These are phyloP conservation scores for Phytopythium helicoides DNA, from an alignment of 352 stramenopile genomes.

Conservation along the genomic window DNA sequence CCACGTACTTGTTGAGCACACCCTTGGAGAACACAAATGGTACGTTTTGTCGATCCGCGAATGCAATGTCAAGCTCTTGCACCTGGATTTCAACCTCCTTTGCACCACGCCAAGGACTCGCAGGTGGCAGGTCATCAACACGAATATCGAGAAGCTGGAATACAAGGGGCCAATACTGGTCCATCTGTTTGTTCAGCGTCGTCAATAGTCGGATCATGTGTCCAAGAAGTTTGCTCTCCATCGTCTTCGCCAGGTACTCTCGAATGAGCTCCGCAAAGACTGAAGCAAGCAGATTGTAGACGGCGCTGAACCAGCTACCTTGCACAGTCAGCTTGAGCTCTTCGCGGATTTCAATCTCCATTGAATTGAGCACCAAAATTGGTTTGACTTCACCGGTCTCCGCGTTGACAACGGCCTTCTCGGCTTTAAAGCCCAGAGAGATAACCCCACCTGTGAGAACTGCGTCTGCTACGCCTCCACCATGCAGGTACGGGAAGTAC, in stretches of 20 bases:
- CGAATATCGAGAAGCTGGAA: constrained; percentile 80
- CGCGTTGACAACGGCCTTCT: constrained; percentile 56
- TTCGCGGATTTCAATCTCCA: constrained; percentile 81
- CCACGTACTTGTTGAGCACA: constrained; percentile 69
- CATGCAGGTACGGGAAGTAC: constrained; percentile 85
- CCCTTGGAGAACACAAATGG: constrained; percentile 69
- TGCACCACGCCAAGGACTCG: constrained; percentile 75
- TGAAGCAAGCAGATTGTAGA: constrained; percentile 82
- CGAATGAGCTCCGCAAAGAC: constrained; percentile 77
- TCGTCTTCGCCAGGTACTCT: constrained; percentile 82
- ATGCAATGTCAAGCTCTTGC: constrained; percentile 64
- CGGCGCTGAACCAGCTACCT: constrained; percentile 81
- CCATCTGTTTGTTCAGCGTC: constrained; percentile 82
- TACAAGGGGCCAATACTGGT: constrained; percentile 83
- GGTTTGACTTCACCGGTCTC: constrained; percentile 68
- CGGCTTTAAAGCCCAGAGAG: constrained; percentile 78
- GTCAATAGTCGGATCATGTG: constrained; percentile 84
- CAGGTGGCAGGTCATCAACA: constrained; percentile 70
- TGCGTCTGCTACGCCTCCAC: constrained; percentile 68
- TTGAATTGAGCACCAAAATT: constrained; percentile 75
- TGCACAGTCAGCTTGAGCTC: constrained; percentile 82
- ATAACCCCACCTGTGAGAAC: constrained; percentile 70
- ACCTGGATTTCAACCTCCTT: constrained; percentile 71
- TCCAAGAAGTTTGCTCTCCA: constrained; percentile 77
- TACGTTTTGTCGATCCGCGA: constrained; percentile 40